phyloP scores from a whole-genome alignment of 2,329 filamentous ascomycete genomes.

The Rutstroemia sp. region DNA sequence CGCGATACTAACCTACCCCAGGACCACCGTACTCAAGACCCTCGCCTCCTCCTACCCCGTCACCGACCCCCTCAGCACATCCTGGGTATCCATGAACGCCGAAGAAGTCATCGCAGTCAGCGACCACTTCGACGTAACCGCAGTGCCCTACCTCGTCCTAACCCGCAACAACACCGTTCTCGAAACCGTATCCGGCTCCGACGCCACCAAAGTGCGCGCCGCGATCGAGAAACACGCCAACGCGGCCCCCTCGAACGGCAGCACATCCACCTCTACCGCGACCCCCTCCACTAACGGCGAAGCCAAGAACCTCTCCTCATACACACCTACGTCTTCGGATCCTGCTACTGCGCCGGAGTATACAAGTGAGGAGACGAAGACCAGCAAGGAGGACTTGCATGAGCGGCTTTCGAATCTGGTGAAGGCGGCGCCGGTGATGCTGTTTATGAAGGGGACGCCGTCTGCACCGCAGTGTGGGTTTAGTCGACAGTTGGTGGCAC shows the following conservation, averaged over 20 bases:
- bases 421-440: conserved; percentile 93
- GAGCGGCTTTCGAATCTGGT: conserved; percentile 76
- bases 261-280: conserved; percentile 1
- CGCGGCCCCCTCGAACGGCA: background rate
- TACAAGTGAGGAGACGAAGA: conserved; percentile 39
- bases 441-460: conserved; percentile 98
- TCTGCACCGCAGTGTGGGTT: conserved; percentile 86
- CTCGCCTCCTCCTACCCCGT: conserved; percentile 60
- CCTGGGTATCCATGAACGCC: conserved; percentile 87
- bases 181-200: conserved; percentile 83
- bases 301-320: conserved; percentile 32
- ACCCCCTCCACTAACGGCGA: conserved; percentile 31
- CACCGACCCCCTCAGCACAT: conserved; percentile 54
- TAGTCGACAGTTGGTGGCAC: conserved; percentile 76
- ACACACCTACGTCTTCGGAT: conserved; percentile 15
- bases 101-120: conserved; percentile 90
- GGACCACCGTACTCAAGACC: conserved; percentile 77
- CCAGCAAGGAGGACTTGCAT: conserved; percentile 77
- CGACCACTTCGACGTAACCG: conserved; percentile 88
- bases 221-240: conserved; percentile 69
- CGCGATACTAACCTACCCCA: conserved; percentile 39
- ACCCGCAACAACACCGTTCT: conserved; percentile 67
- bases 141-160: conserved; percentile 86
- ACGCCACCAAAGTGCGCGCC: conserved; percentile 74
- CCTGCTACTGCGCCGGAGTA: conserved; percentile 24